phyloP scores from a whole-genome alignment of 306 rosid species.

The Oemleria cerasiformis region DNA sequence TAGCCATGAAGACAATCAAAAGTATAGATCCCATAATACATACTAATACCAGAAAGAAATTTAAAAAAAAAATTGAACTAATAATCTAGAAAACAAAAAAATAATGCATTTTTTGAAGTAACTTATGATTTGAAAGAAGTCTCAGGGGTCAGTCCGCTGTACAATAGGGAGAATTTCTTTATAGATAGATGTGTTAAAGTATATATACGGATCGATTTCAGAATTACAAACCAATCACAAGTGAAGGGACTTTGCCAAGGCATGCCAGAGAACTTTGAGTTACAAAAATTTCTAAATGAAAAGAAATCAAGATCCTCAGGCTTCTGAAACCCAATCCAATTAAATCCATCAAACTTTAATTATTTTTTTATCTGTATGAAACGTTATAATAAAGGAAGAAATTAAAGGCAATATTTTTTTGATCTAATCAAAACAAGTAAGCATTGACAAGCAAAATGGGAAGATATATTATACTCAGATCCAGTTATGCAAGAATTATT shows the following conservation, averaged over 20 bases:
- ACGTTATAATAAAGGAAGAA: background rate
- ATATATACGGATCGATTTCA: conserved; percentile 3
- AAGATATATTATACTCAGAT: conserved; percentile 1
- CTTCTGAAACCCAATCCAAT: conserved; percentile 7
- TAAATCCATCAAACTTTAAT: background rate
- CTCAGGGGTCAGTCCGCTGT: background rate
- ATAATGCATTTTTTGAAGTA: background rate
- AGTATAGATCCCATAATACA: background rate
- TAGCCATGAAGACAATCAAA: background rate
- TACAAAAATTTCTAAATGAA: background rate
- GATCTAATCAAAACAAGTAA: too few species aligned
- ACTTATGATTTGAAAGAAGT: background rate
- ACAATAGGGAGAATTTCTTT: conserved; percentile 14
- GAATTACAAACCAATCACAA: conserved; percentile 6
- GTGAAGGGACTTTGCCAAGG: background rate
- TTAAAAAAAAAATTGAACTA: background rate
- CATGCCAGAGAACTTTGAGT: conserved; percentile 12
- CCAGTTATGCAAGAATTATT: background rate
- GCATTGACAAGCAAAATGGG: background rate
- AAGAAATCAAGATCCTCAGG: conserved; percentile 1
- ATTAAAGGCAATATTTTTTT: background rate
- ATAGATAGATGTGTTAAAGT: conserved; percentile 17
- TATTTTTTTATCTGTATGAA: background rate
- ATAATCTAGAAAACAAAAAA: background rate
- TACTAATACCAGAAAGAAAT: background rate